Conservation (phyloP, 2,329 filamentous ascomycete species). For the Exophiala mesophila region DNA sequence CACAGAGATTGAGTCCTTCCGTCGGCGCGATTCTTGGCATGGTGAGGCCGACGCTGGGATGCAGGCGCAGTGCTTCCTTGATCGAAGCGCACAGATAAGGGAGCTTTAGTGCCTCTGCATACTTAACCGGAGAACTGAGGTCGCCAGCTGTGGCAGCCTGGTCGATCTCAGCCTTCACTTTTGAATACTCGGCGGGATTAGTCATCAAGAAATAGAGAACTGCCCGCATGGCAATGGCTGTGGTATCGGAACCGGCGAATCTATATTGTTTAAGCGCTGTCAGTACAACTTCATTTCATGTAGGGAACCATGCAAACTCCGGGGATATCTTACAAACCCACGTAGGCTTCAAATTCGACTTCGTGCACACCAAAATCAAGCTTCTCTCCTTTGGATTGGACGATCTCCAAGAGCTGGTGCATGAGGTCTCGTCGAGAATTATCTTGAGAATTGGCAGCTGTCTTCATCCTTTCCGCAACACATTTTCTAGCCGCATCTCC, state of each 20-base stretch:
- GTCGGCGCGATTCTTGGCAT: constrained; percentile 22
- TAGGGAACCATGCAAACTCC: constrained; percentile 8
- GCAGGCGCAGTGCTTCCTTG: constrained; percentile 3
- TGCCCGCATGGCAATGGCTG: constrained; percentile 1
- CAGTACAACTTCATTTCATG: constrained; percentile 22
- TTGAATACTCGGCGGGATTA: constrained; percentile 21
- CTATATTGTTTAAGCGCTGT: background rate
- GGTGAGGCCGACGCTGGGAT: constrained; percentile 19
- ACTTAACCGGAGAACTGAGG: background rate
- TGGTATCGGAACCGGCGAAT: constrained; percentile 5
- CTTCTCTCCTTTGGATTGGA: constrained; percentile 19
- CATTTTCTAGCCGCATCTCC: constrained; percentile 26
- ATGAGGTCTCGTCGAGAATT: constrained; percentile 3
- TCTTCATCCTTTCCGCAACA: constrained; percentile 27
- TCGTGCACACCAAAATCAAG: constrained; percentile 3
- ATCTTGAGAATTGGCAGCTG: too few species aligned
- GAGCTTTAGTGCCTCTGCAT: constrained; percentile 2
- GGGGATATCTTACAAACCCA: background rate
- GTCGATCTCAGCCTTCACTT: background rate
- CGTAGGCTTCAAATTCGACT: constrained; percentile 4
- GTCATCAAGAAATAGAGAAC: constrained; percentile 43
- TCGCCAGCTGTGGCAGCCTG: background rate
- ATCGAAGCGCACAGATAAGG: constrained; percentile 4
- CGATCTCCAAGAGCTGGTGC: constrained; percentile 20
- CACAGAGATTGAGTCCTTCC: constrained; percentile 5